phyloP scores from a whole-genome alignment of 2,329 filamentous ascomycete genomes.

The Ophiostoma fasciatum region DNA sequence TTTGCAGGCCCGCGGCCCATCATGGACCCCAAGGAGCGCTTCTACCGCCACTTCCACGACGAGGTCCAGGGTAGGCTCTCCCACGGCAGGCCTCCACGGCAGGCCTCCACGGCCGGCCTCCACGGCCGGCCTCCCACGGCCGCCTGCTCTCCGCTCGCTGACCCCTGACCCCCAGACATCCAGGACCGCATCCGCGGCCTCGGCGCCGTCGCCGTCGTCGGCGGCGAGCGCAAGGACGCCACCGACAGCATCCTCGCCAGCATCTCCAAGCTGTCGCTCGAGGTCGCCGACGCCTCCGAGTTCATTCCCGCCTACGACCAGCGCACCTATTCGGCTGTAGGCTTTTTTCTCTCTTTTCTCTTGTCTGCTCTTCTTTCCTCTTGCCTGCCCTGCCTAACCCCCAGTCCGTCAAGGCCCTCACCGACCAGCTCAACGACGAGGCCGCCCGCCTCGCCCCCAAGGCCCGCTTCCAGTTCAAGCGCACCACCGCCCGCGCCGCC shows the following conservation, averaged over 20 bases:
- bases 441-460: constrained; percentile 55
- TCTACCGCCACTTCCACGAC: constrained; percentile 71
- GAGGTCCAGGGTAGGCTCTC: constrained; percentile 48
- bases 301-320: constrained; percentile 84
- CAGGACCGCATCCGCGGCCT: constrained; percentile 63
- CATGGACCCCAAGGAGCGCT: constrained; percentile 55
- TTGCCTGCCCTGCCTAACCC: no score
- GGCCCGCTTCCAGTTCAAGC: constrained; percentile 69
- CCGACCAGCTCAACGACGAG: constrained; percentile 61
- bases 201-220: constrained; percentile 43
- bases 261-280: constrained; percentile 67
- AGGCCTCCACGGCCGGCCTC: no score
- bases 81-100: no score
- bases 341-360: no score
- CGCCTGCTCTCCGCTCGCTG: background rate
- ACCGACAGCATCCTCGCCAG: constrained; percentile 66
- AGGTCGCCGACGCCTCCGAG: constrained; percentile 70
- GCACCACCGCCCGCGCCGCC: no score
- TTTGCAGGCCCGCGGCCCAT: constrained; percentile 18
- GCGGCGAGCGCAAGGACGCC: constrained; percentile 65
- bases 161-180: constrained; percentile 38
- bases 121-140: no score
- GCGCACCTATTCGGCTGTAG: constrained; percentile 70
- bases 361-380: no score
- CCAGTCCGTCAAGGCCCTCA: constrained; percentile 64